Conservation (phyloP, 257 asterid genomes). For the Salvia miltiorrhiza region DNA sequence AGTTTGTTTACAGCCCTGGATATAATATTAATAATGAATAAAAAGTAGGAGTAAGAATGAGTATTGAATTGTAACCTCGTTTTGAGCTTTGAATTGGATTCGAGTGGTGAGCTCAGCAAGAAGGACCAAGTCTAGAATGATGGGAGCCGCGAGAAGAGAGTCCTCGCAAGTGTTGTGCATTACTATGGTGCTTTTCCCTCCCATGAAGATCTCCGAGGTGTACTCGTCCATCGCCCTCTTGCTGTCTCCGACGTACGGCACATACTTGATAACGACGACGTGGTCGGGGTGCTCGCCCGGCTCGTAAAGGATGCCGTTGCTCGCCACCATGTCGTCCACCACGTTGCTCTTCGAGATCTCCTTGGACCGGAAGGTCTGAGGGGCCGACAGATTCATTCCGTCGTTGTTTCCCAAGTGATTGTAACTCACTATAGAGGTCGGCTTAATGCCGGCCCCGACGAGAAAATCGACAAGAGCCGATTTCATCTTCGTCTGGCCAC, state of each 20-base stretch:
- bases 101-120: constrained; percentile 96
- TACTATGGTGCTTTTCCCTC: constrained; percentile 89
- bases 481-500: constrained; percentile 99
- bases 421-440: constrained; percentile 97
- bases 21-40: too few species aligned
- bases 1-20: too few species aligned
- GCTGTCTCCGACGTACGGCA: constrained; percentile 97
- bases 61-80: constrained; percentile 42
- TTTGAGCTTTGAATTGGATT: constrained; percentile 76
- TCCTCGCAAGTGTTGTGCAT: constrained; percentile 96
- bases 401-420: constrained; percentile 98
- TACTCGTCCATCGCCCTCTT: constrained; percentile 99
- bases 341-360: constrained; percentile 98
- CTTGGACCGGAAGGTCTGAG: constrained; percentile 95
- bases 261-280: constrained; percentile 95
- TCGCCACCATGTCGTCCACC: constrained; percentile 98
- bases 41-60: too few species aligned
- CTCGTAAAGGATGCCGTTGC: constrained; percentile 89
- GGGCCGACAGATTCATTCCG: constrained; percentile 95
- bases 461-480: constrained; percentile 96
- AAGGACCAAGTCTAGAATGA: constrained; percentile 91
- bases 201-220: constrained; percentile 98
- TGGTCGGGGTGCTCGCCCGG: constrained; percentile 99
- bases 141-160: constrained; percentile 95
- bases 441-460: constrained; percentile 99